A percentile compares a stretch with the other conserved stretches of the same genome.
phyloP scores from a whole-genome alignment of 371 early-diverging fungal genomes.

The Haplosporangium sp. region DNA sequence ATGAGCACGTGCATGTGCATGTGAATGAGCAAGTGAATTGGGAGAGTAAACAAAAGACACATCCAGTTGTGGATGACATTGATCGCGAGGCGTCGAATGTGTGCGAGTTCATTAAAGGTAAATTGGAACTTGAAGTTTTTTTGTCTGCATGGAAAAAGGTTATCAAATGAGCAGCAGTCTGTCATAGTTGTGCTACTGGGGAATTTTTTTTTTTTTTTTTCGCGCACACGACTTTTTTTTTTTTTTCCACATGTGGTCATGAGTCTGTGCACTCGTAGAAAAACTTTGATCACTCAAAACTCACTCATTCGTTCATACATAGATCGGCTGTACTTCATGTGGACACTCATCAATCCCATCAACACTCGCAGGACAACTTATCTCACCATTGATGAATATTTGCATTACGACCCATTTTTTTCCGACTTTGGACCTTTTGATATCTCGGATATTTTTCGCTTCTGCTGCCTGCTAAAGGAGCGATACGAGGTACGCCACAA shows the following conservation, averaged over 20 bases:
- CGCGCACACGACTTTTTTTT: constrained; percentile 1
- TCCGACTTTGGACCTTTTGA: constrained; percentile 74
- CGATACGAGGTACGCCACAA: constrained; percentile 54
- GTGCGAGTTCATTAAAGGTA: constrained; percentile 44
- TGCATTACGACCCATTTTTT: constrained; percentile 51
- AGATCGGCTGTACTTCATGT: constrained; percentile 53
- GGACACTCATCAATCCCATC: constrained; percentile 17
- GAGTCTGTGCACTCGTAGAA: constrained; percentile 12
- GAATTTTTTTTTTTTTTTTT: not conserved
- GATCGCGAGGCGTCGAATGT: constrained; percentile 42
- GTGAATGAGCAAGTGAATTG: too few species aligned
- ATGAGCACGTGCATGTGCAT: too few species aligned
- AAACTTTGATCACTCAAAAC: too few species aligned
- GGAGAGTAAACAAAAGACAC: not conserved
- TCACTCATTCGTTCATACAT: not conserved
- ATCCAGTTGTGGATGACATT: constrained; percentile 28
- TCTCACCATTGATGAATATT: constrained; percentile 47
- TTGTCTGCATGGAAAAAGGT: not conserved
- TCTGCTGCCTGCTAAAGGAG: constrained; percentile 63
- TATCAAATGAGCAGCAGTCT: not conserved
- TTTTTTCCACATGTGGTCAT: not conserved
- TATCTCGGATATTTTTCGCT: constrained; percentile 66
- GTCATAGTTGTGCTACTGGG: too few species aligned
- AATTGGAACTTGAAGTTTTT: not conserved
- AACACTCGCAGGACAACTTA: constrained; percentile 35